A percentile compares a stretch with the other conserved stretches of the same genome.
Evolutionary conservation across 169 alveolate species (phyloP).

Genomic region (Eimeria praecox): DNA sequence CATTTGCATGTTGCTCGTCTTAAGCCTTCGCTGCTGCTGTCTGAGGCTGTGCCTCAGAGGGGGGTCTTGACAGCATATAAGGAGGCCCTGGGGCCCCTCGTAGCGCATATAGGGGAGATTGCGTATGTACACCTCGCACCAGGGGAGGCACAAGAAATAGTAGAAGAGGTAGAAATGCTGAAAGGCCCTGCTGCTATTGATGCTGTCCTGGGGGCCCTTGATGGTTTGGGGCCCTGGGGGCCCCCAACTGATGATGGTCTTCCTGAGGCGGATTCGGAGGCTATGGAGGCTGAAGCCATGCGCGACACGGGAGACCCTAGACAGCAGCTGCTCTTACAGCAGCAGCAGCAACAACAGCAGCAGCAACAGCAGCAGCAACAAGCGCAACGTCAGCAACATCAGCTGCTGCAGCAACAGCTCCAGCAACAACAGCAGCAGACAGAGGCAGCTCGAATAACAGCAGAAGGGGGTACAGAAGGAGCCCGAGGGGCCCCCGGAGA

Average conservation of each 20-base stretch:
- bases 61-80: neutral
- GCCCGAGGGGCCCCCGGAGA: neutral
- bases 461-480: neutral
- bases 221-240: constrained; percentile 15
- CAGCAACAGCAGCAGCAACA: constrained; percentile 20
- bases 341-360: constrained; percentile 35
- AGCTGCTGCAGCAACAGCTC: neutral
- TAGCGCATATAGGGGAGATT: constrained; percentile 2
- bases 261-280: neutral
- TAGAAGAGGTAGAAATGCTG: neutral
- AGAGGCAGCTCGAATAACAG: neutral
- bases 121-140: constrained; percentile 32
- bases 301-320: constrained; percentile 37
- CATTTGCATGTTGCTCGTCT: constrained; percentile 50
- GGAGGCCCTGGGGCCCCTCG: constrained; percentile 43
- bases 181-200: neutral
- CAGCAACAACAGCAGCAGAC: neutral
- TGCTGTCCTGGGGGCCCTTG: constrained; percentile 4
- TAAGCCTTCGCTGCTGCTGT: constrained; percentile 21
- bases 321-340: constrained; percentile 48
- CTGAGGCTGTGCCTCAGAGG: neutral
- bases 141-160: constrained; percentile 33
- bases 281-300: constrained; percentile 44
- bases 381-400: neutral
- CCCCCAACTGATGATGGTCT: neutral